Conservation (phyloP, 2,329 filamentous ascomycete genomes). For the Trichoderma harzianum region DNA sequence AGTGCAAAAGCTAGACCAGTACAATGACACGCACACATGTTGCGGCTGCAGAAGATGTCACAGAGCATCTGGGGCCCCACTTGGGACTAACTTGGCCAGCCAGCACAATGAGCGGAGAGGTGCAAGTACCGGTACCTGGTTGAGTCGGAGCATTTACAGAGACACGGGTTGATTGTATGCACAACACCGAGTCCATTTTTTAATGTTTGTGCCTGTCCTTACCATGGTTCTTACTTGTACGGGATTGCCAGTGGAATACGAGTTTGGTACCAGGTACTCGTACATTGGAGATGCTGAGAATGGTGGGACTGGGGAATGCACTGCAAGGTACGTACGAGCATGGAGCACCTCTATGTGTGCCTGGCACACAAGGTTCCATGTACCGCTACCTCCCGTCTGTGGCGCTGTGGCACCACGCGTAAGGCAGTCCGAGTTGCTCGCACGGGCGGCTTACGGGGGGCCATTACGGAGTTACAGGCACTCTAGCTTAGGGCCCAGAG, state of each 20-base stretch:
- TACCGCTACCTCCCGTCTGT: not conserved
- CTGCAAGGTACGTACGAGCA: not conserved
- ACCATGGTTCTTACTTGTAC: not conserved
- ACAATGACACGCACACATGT: not conserved
- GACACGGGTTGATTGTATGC: not conserved
- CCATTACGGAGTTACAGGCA: not conserved
- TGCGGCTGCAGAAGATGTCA: constrained; percentile 7
- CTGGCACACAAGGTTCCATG: not conserved
- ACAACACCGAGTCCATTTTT: not conserved
- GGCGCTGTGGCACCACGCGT: not conserved
- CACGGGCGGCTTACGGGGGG: not conserved
- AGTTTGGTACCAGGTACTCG: not conserved
- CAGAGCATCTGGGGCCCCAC: constrained; percentile 1
- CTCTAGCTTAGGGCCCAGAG: not conserved
- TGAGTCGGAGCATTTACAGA: not conserved
- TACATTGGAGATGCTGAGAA: not conserved
- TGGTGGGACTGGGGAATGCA: not conserved
- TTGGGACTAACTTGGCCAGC: not conserved
- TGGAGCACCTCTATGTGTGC: not conserved
- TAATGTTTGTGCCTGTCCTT: not conserved
- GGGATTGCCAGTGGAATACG: not conserved
- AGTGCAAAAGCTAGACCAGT: not conserved
- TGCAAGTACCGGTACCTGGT: not conserved
- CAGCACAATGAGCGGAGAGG: not conserved
- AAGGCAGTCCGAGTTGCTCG: not conserved